Conservation (phyloP, 805 yeast genomes). For the Lipomyces spencermartinsiae region DNA sequence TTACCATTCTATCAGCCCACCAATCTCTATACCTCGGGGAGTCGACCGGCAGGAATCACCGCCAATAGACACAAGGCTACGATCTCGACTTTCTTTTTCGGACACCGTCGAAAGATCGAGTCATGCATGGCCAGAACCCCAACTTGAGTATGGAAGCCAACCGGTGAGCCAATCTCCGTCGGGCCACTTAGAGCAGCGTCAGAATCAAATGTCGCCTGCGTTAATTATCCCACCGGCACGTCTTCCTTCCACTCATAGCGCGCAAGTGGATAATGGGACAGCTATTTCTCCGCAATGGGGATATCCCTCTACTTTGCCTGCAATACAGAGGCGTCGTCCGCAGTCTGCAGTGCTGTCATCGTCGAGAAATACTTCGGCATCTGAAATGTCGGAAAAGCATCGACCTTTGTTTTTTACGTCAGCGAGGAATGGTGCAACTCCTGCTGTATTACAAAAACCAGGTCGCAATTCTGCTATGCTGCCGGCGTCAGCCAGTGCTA, state of each 20-base stretch:
- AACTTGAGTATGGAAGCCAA: neutral
- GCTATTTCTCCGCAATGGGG: neutral
- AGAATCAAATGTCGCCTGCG: neutral
- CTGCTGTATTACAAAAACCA: neutral
- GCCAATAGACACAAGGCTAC: neutral
- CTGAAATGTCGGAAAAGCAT: neutral
- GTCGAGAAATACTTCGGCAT: neutral
- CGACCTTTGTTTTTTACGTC: neutral
- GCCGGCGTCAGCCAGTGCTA: neutral
- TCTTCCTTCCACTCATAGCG: neutral
- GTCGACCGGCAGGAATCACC: neutral
- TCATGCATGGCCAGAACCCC: neutral
- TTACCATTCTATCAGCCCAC: neutral
- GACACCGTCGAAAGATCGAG: neutral
- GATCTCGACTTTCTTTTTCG: neutral
- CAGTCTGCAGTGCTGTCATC: neutral
- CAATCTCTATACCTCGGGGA: neutral
- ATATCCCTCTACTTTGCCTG: neutral
- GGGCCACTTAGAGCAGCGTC: neutral
- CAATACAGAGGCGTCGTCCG: neutral
- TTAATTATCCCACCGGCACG: neutral
- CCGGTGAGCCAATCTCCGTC: neutral
- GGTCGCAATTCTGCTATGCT: neutral
- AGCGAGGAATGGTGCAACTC: neutral
- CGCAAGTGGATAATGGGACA: neutral